Percentiles rank a stretch among this genome's conserved stretches.
Conservation (phyloP, 164 flowering plant species). For the Stephania japonica region DNA sequence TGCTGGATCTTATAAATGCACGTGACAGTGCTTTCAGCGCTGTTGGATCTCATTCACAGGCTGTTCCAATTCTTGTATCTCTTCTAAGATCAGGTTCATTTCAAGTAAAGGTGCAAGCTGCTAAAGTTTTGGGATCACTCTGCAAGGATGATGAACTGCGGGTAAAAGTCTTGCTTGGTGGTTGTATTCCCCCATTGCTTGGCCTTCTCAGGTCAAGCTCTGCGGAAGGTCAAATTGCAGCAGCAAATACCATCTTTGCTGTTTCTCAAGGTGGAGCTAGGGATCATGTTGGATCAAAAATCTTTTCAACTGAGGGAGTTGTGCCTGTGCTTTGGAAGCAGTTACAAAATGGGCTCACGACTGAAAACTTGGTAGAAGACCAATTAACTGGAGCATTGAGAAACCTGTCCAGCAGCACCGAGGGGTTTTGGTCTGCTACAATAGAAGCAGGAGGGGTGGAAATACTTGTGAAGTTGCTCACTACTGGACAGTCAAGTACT, state of each 20-base stretch:
- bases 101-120: conserved; percentile 82
- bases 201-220: conserved; percentile 85
- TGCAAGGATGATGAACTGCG: conserved; percentile 92
- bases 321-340: conserved; percentile 90
- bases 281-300: conserved; percentile 96
- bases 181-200: conserved; percentile 96
- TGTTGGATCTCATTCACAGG: conserved; percentile 97
- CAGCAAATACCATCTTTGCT: conserved; percentile 86
- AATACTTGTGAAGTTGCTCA: conserved; percentile 77
- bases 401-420: conserved; percentile 76
- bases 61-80: conserved; percentile 94
- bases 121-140: conserved; percentile 82
- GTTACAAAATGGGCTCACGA: conserved; percentile 56
- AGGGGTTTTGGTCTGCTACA: conserved; percentile 83
- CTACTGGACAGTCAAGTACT: conserved; percentile 60
- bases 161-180: conserved; percentile 94
- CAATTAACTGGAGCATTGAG: conserved; percentile 78
- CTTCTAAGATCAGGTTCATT: conserved; percentile 87
- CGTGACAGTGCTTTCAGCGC: conserved; percentile 93
- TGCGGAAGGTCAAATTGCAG: conserved; percentile 76
- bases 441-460: conserved; percentile 86
- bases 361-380: conserved; percentile 58
- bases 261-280: conserved; percentile 88
- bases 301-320: conserved; percentile 95
- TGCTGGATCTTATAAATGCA: conserved; percentile 74